phyloP scores from a whole-genome alignment of 345 rosid genomes.

The thale cress (Arabidopsis thaliana) region DNA sequence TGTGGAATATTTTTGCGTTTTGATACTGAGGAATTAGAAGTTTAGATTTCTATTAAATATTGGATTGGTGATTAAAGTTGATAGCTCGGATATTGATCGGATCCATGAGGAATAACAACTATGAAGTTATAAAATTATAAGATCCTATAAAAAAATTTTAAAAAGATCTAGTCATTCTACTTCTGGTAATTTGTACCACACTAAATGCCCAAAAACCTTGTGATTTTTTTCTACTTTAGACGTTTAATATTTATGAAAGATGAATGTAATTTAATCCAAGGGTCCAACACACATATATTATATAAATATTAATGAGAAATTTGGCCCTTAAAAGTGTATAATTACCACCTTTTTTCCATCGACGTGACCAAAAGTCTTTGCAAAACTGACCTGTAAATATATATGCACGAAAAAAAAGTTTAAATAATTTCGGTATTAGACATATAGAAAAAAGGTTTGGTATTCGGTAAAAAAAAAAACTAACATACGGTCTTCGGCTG shows the following conservation, averaged over 20 bases:
- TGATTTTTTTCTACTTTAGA: neutral
- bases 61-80: neutral
- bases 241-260: neutral
- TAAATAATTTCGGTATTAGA: neutral
- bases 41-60: neutral
- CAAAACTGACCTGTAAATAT: neutral
- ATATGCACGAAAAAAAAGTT: neutral
- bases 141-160: too few species aligned
- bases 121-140: neutral
- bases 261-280: neutral
- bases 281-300: neutral
- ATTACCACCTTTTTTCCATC: neutral
- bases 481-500: constrained; percentile 3
- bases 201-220: neutral
- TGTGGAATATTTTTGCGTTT: neutral
- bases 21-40: neutral
- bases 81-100: neutral
- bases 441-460: neutral
- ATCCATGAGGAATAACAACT: neutral
- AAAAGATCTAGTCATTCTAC: too few species aligned
- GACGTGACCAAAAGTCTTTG: neutral
- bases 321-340: neutral
- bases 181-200: neutral
- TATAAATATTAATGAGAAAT: neutral
- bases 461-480: neutral